phyloP scores from a whole-genome alignment of 2,329 filamentous ascomycete species.

The Cladosporium sp. region DNA sequence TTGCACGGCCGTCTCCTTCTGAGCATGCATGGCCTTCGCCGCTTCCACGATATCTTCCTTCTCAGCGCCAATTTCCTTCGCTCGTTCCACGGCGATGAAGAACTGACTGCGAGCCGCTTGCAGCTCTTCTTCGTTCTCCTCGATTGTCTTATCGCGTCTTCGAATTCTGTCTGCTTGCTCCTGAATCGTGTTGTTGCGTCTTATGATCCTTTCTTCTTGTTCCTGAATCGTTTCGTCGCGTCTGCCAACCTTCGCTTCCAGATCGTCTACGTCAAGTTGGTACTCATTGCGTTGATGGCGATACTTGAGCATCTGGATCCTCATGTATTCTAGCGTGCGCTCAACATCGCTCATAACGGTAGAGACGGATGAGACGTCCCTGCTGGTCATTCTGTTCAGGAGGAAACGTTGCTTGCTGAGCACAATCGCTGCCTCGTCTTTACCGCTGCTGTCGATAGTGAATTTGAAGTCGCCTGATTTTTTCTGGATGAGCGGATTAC shows the following conservation, averaged over 20 bases:
- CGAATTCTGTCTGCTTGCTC: background rate
- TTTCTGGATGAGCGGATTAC: background rate
- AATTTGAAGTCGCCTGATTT: background rate
- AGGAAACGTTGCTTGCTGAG: background rate
- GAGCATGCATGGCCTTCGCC: background rate
- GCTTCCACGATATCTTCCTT: background rate
- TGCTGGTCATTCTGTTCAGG: background rate
- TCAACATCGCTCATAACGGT: background rate
- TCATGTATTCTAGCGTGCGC: background rate
- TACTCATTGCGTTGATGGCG: background rate
- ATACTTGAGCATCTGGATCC: constrained; percentile 11
- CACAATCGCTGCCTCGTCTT: background rate
- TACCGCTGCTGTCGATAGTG: background rate
- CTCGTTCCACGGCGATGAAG: background rate
- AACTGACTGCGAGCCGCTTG: background rate
- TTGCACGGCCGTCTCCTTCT: background rate
- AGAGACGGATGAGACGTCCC: background rate
- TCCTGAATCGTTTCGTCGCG: background rate
- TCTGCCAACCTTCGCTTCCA: background rate
- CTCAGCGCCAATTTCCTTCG: background rate
- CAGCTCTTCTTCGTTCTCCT: background rate
- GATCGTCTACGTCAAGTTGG: background rate
- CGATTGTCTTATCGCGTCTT: background rate
- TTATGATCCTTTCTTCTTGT: background rate
- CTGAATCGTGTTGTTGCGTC: background rate